A percentile compares a stretch with the other conserved stretches of the same genome.
phyloP scores from a whole-genome alignment of 2,329 filamentous ascomycete species.

The Paraphaeosphaeria sporulosa region DNA sequence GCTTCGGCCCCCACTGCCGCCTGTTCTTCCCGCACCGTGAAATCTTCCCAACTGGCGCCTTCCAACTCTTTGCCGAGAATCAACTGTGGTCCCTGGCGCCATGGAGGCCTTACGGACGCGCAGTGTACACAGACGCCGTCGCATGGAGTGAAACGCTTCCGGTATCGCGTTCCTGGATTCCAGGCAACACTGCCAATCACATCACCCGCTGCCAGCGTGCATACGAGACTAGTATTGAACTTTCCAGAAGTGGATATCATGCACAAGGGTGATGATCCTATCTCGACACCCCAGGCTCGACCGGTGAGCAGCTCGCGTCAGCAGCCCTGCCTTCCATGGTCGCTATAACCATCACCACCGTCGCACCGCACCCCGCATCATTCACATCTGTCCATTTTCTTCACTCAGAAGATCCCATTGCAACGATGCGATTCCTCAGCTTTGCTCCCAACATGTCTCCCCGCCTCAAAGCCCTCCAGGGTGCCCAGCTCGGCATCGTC shows the following conservation, averaged over 20 bases:
- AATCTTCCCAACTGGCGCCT: no score
- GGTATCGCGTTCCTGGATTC: neutral
- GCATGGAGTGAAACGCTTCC: neutral
- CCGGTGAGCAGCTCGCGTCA: neutral
- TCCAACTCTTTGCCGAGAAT: no score
- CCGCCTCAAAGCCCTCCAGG: constrained; percentile 3
- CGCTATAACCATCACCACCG: neutral
- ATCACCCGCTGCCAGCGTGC: no score
- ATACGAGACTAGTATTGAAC: constrained; percentile 1
- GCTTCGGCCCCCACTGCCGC: no score
- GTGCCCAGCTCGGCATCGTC: neutral
- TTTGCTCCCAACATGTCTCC: neutral
- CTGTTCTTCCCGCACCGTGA: no score
- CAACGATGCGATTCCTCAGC: neutral
- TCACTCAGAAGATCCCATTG: no score
- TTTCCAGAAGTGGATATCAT: neutral
- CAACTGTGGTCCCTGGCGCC: no score
- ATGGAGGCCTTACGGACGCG: no score
- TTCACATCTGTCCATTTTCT: no score
- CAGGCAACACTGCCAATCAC: constrained; percentile 1
- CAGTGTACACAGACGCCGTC: no score
- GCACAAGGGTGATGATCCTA: neutral
- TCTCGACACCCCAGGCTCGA: neutral
- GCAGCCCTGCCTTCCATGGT: no score
- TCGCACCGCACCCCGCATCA: neutral